A percentile compares a stretch with the other conserved stretches of the same genome.
These are phyloP conservation scores for Cladosporium cucumerinum DNA, from an alignment of 2,329 filamentous ascomycete species.

Conservation along the genomic window DNA sequence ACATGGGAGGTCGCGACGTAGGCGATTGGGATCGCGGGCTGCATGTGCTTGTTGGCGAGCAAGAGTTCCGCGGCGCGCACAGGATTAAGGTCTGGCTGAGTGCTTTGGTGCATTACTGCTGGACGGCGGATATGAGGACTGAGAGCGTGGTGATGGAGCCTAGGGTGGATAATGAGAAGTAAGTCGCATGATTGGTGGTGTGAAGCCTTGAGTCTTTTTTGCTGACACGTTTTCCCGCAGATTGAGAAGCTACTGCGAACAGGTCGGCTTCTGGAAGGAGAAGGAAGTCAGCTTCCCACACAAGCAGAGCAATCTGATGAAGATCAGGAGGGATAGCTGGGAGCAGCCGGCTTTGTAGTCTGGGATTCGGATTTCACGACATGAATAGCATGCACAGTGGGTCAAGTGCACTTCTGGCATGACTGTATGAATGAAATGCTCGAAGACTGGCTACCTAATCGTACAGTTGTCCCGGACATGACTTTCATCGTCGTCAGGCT, in stretches of 20 bases:
- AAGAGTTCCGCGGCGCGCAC: conserved; percentile 80
- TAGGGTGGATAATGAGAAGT: conserved; percentile 87
- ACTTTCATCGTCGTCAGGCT: not conserved
- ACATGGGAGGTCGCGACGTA: conserved; percentile 57
- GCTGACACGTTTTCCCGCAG: conserved; percentile 40
- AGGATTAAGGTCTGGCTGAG: conserved; percentile 77
- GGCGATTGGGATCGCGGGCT: conserved; percentile 84
- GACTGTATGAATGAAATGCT: not conserved
- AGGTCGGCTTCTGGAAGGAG: conserved; percentile 79
- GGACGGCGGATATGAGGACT: conserved; percentile 73
- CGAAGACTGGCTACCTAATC: not conserved
- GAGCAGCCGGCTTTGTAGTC: conserved; percentile 53
- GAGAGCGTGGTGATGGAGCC: conserved; percentile 83
- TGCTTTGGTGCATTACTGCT: conserved; percentile 82
- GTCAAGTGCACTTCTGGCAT: not conserved
- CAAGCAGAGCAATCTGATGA: conserved; percentile 86
- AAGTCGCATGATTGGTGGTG: conserved; percentile 35
- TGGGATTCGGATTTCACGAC: not conserved
- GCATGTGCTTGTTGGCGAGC: conserved; percentile 85
- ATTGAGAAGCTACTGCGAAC: conserved; percentile 66
- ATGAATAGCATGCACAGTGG: not conserved
- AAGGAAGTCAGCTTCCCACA: conserved; percentile 83
- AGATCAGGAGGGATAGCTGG: conserved; percentile 76
- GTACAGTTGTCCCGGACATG: not conserved
- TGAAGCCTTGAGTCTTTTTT: not conserved